These are phyloP conservation scores for Parathielavia appendiculata DNA, from an alignment of 495 filamentous ascomycete species.

Conservation along the genomic window DNA sequence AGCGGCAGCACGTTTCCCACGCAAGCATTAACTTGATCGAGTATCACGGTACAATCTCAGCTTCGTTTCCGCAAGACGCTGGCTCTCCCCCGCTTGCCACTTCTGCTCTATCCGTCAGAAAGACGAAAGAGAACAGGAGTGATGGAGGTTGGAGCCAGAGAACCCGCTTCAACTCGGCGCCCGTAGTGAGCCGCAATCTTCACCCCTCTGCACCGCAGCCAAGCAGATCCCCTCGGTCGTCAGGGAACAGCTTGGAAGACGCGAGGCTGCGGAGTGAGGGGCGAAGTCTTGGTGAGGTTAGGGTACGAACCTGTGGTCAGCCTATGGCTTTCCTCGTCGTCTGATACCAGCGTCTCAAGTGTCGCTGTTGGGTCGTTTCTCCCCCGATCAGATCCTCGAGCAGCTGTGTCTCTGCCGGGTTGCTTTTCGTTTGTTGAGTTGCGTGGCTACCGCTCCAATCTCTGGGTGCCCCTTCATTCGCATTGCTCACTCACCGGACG, in stretches of 20 bases:
- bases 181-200: constrained; percentile 75
- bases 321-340: constrained; percentile 3
- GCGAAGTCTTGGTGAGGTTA: constrained; percentile 25
- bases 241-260: neutral
- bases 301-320: constrained; percentile 30
- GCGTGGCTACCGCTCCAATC: constrained; percentile 43
- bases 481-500: constrained; percentile 63
- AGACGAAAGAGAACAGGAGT: constrained; percentile 13
- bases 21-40: constrained; percentile 96
- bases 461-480: constrained; percentile 12
- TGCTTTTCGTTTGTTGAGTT: constrained; percentile 3
- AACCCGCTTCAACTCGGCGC: constrained; percentile 56
- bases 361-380: neutral
- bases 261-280: constrained; percentile 4
- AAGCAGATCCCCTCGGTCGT: neutral
- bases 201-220: constrained; percentile 12
- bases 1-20: constrained; percentile 90
- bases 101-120: constrained; percentile 22
- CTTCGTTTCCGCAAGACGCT: constrained; percentile 49
- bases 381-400: constrained; percentile 1
- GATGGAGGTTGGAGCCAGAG: constrained; percentile 46
- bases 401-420: neutral
- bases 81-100: constrained; percentile 28
- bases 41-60: constrained; percentile 89
- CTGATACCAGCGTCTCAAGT: neutral